phyloP scores from a whole-genome alignment of 2,329 filamentous ascomycete species.

The Leptographium galeiforme region DNA sequence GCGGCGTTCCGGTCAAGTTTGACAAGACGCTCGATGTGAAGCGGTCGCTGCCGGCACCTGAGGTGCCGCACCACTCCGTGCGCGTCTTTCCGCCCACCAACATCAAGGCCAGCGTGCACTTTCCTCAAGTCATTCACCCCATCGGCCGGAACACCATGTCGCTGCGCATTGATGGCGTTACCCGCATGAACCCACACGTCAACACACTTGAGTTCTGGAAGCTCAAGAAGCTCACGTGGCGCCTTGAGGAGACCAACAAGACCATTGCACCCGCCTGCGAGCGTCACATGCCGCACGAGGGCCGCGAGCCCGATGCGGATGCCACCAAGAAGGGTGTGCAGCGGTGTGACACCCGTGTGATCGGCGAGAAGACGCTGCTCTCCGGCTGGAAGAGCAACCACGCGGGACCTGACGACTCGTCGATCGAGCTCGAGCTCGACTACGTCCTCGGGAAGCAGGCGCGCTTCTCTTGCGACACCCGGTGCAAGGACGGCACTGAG shows the following conservation, averaged over 20 bases:
- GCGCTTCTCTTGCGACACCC: slow-evolving; percentile 65
- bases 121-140: slow-evolving; percentile 74
- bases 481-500: slow-evolving; percentile 59
- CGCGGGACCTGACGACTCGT: slow-evolving; percentile 32
- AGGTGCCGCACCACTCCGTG: slow-evolving; percentile 74
- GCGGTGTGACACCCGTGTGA: slow-evolving; percentile 61
- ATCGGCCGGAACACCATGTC: slow-evolving; percentile 68
- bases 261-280: slow-evolving; percentile 67
- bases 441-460: slow-evolving; percentile 47
- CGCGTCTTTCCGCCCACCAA: slow-evolving; percentile 95
- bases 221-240: slow-evolving; percentile 83
- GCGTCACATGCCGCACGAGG: slow-evolving; percentile 51
- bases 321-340: slow-evolving; percentile 51
- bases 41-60: slow-evolving; percentile 61
- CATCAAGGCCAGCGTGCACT: slow-evolving; percentile 71
- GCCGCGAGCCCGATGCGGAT: slow-evolving; percentile 27
- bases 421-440: slow-evolving; percentile 69
- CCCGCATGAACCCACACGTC: slow-evolving; percentile 52
- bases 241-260: slow-evolving; percentile 76
- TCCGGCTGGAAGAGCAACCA: slow-evolving; percentile 77
- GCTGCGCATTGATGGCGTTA: slow-evolving; percentile 76
- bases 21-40: slow-evolving; percentile 58
- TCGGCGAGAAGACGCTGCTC: slow-evolving; percentile 73
- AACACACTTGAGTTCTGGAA: slow-evolving; percentile 73
- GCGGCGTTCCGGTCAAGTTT: slow-evolving; percentile 38